These are phyloP conservation scores for Starmerella vaccinii DNA, from an alignment of 805 yeast species.

Conservation along the genomic window DNA sequence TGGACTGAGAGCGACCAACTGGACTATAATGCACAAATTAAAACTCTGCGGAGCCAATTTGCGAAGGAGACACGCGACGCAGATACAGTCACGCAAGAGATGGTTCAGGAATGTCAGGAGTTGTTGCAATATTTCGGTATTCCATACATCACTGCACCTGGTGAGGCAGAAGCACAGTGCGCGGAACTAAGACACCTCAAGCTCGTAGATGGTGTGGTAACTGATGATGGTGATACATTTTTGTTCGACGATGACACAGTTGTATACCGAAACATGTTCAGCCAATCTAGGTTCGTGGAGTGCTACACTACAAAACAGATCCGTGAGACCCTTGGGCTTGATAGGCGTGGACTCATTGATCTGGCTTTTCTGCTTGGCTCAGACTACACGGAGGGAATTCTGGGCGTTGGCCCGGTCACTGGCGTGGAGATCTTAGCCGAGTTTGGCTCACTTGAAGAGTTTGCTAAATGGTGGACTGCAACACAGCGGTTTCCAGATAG, in stretches of 20 bases:
- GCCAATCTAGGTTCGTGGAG: slow-evolving; percentile 85
- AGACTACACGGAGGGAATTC: slow-evolving; percentile 87
- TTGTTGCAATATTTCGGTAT: slow-evolving; percentile 79
- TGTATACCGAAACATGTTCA: slow-evolving; percentile 87
- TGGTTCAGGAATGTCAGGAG: slow-evolving; percentile 88
- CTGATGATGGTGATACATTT: slow-evolving; percentile 96
- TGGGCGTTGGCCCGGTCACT: slow-evolving; percentile 88
- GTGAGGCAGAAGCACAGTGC: slow-evolving; percentile 99
- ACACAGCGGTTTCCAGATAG: slow-evolving; percentile 33
- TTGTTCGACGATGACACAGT: slow-evolving; percentile 67
- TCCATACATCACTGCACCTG: slow-evolving; percentile 91
- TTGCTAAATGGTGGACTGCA: slow-evolving; percentile 49
- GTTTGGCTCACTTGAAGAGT: slow-evolving; percentile 42
- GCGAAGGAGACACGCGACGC: slow-evolving; percentile 71
- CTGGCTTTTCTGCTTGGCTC: slow-evolving; percentile 81
- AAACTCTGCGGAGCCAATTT: slow-evolving; percentile 47
- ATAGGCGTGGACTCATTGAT: slow-evolving; percentile 56
- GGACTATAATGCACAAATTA: slow-evolving; percentile 28
- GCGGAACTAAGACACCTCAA: slow-evolving; percentile 60
- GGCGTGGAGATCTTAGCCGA: slow-evolving; percentile 87
- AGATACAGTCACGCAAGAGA: slow-evolving; percentile 76
- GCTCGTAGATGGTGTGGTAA: slow-evolving; percentile 86
- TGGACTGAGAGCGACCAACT: slow-evolving; percentile 20
- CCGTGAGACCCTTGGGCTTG: slow-evolving; percentile 53
- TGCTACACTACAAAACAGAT: slow-evolving; percentile 56